Evolutionary conservation across 108 stramenopile species (phyloP).

Genomic region (Cyclotella choctawhatcheeana): DNA sequence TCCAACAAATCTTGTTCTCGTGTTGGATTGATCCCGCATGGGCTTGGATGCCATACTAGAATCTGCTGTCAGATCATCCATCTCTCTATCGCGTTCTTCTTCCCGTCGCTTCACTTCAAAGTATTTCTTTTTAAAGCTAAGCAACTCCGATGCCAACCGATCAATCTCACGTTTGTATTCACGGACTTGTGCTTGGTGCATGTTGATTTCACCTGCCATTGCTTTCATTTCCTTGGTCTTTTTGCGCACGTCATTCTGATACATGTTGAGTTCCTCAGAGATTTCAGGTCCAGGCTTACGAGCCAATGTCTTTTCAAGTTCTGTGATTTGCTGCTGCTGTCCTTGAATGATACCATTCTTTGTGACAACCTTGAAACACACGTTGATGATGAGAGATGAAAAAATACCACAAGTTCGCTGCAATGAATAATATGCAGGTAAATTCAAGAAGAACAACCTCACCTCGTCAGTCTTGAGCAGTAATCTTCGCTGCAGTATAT

Average conservation of each 20-base stretch:
- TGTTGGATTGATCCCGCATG: conserved; percentile 34
- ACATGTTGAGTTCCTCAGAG: conserved; percentile 75
- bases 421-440: background rate
- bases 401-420: background rate
- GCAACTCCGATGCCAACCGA: conserved; percentile 69
- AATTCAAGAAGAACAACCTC: too few relatives aligned
- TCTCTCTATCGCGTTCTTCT: conserved; percentile 42
- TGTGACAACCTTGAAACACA: conserved; percentile 47
- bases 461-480: conserved; percentile 86
- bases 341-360: conserved; percentile 79
- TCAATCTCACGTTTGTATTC: conserved; percentile 87
- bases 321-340: conserved; percentile 76
- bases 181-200: conserved; percentile 81
- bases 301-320: conserved; percentile 74
- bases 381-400: background rate
- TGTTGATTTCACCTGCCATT: conserved; percentile 89
- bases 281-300: conserved; percentile 86
- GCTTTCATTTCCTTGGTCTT: conserved; percentile 85
- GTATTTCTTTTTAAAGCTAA: conserved; percentile 79
- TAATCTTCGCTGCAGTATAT: conserved; percentile 73
- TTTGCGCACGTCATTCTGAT: conserved; percentile 80
- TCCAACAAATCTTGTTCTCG: conserved; percentile 58
- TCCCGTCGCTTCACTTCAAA: conserved; percentile 80
- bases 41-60: conserved; percentile 18
- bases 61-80: conserved; percentile 33